Base-by-base conservation (phyloP, 176 grass and related monocot genomes). In the Juncus inflexus region DNA sequence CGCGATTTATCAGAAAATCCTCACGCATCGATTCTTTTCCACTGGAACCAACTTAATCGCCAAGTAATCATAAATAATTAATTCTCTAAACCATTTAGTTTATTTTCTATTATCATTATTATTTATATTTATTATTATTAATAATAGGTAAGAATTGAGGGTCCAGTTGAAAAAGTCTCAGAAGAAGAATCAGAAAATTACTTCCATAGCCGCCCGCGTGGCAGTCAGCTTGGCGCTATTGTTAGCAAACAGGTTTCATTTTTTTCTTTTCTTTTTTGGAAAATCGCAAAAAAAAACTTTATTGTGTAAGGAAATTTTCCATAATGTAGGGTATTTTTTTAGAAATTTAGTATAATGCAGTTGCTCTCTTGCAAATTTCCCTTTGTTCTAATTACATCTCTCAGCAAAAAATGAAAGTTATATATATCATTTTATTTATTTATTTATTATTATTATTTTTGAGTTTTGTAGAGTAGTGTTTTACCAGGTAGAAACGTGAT, bases 151-250 rank as follows among this genome's bases (percentile, higher is more conserved):
- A 91, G 91, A 96, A 76, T 96, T 60, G 91, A 96, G 80, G 91
- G 91, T 28, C 69, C 66, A 37, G 91, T 91, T 71, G 69, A 84
- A 63, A 96, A 88, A 74, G 84, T 96, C 70, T 79, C 91, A 55
- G 79, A 83, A 51, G 91, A 87, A 69, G 91, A 96, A 86, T 96
- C 91, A 79, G 87, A 96, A 62, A 79, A 42, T 64, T 96, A 96
- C 76, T 96, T 96, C 70, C 87, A 96, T 74, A 91, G 91, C 66
- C 91, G 91, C 35, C 91, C 91, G 79, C 81, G 73, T 74, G 87
- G 87, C 66, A 97, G 92, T 73, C 92, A 97, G 63, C 92, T 97
- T 79, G 92, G 87, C 76, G 92, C 92, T 56, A 79, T 86, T 47
- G 84, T 81, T 41, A 97, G 92, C 87, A 86, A 97, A 66, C 92